Evolutionary conservation across 2,329 filamentous ascomycete genomes (phyloP), one percentile per base, ranked within the genome.

Genomic region (Arthrobotrys conoides): DNA sequence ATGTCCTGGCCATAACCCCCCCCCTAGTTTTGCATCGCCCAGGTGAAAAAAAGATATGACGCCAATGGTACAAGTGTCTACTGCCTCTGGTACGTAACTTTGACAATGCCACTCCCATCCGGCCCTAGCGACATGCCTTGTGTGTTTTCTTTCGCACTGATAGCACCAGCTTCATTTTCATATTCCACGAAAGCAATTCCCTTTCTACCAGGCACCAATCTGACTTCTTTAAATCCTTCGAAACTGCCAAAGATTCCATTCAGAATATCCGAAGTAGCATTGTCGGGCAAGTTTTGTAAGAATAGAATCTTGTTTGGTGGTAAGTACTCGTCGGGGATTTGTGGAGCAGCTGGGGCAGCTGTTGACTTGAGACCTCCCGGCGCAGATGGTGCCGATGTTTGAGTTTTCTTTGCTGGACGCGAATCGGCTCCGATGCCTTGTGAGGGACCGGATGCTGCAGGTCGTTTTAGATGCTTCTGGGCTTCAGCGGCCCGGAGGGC

Each of bases 181-280:
- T 98, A 99, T 85, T 99, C 96, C 77, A 97, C 93, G 84, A 99
- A 99, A 0, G 94, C 96, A 84, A 99, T 94, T 2, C 93, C 93
- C 80, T 90, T 91, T 65, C 95, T 88, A 33, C 93, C 92, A 5
- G 95, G 94, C 55, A 98, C 95, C 83, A 93, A 85, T 83, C 96
- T 90, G 55, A 97, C 93, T 86, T 99, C 96, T 83, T 91, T 92
- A 87, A 99, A 97, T 27, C 95, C 95, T 80, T 97, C 93, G 86
- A 96, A 99, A 61, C 92, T 91, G 64, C 90, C 90, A 85, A 98
- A 99, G 80, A 98, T 90, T 36, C 88, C 88, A 0, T 90, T 91
- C 69, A 99, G 89, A 24, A 88, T 89, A 80, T 97, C 94, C 82
- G 93, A 90, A 84, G 92, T 92, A 85, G 92, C 93, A 80, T 93